Percentiles rank a stretch among this genome's conserved stretches.
phyloP scores from a whole-genome alignment of 805 yeast species.

The Komagataella pastoris region DNA sequence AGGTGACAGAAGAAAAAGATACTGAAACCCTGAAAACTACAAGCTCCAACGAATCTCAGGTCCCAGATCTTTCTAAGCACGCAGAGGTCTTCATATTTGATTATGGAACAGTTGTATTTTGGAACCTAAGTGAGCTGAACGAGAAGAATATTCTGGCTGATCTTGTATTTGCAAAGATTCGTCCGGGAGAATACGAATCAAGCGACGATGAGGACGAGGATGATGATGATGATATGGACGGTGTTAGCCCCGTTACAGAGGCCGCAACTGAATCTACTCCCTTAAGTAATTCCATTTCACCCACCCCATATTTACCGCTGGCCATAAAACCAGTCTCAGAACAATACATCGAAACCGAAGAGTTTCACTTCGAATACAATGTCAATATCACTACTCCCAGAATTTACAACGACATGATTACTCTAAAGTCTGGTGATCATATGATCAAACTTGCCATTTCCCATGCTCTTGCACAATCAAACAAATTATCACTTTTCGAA shows the following conservation, averaged over 20 bases:
- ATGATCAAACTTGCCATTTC: slow-evolving; percentile 85
- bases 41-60: slow-evolving; percentile 5
- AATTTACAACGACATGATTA: slow-evolving; percentile 89
- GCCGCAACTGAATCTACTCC: not conserved
- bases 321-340: slow-evolving; percentile 68
- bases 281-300: not conserved
- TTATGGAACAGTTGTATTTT: slow-evolving; percentile 94
- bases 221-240: slow-evolving; percentile 14
- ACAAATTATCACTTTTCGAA: slow-evolving; percentile 83
- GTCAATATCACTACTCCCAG: slow-evolving; percentile 35
- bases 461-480: slow-evolving; percentile 94
- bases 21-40: slow-evolving; percentile 2
- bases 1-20: not conserved
- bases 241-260: slow-evolving; percentile 1
- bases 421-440: slow-evolving; percentile 83
- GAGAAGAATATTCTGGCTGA: slow-evolving; percentile 93
- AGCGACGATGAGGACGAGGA: slow-evolving; percentile 25
- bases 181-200: slow-evolving; percentile 27
- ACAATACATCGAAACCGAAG: slow-evolving; percentile 88
- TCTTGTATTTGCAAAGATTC: slow-evolving; percentile 49
- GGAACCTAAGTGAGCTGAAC: slow-evolving; percentile 90
- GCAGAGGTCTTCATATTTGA: slow-evolving; percentile 84
- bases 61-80: slow-evolving; percentile 41
- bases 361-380: slow-evolving; percentile 59
- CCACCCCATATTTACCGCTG: slow-evolving; percentile 19